A percentile compares a stretch with the other conserved stretches of the same genome.
Conservation (phyloP, 1,284 basidiomycete genomes). For the Kwoniella shivajii region DNA sequence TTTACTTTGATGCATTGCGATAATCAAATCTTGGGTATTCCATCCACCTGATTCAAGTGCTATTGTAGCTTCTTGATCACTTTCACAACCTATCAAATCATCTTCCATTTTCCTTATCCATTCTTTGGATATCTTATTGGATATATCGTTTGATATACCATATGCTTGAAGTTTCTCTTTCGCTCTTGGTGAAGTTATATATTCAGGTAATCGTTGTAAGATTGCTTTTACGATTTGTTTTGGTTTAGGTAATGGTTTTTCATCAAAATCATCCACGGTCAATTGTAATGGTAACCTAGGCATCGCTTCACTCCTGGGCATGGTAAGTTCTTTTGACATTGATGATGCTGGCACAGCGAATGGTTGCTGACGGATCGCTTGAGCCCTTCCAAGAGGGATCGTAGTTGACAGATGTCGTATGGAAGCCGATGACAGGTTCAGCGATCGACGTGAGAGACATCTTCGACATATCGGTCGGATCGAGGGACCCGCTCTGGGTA, state of each 20-base stretch:
- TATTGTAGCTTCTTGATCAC: slow-evolving; percentile 8
- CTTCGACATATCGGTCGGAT: slow-evolving; percentile 7
- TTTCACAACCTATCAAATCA: slow-evolving; percentile 3
- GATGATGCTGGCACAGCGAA: background rate
- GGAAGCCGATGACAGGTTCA: background rate
- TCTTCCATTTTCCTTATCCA: slow-evolving; percentile 16
- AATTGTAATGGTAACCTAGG: slow-evolving; percentile 7
- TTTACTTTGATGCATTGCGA: slow-evolving; percentile 31
- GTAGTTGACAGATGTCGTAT: background rate
- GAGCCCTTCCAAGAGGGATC: background rate
- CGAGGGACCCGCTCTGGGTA: slow-evolving; percentile 10
- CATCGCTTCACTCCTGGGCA: background rate
- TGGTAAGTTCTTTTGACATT: background rate
- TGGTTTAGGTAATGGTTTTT: slow-evolving; percentile 16
- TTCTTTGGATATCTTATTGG: background rate
- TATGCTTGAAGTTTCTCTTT: slow-evolving; percentile 27
- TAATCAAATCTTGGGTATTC: slow-evolving; percentile 28
- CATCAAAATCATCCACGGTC: slow-evolving; percentile 18
- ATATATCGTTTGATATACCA: slow-evolving; percentile 22
- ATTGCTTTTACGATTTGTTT: slow-evolving; percentile 20
- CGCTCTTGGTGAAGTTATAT: slow-evolving; percentile 27
- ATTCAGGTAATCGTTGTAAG: slow-evolving; percentile 33
- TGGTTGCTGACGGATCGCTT: background rate
- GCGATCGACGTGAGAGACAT: background rate
- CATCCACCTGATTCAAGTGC: slow-evolving; percentile 28